Percentiles rank a stretch among this genome's conserved stretches.
These are phyloP conservation scores for Sarocladium kiliense DNA, from an alignment of 2,329 filamentous ascomycete genomes.

Conservation along the genomic window DNA sequence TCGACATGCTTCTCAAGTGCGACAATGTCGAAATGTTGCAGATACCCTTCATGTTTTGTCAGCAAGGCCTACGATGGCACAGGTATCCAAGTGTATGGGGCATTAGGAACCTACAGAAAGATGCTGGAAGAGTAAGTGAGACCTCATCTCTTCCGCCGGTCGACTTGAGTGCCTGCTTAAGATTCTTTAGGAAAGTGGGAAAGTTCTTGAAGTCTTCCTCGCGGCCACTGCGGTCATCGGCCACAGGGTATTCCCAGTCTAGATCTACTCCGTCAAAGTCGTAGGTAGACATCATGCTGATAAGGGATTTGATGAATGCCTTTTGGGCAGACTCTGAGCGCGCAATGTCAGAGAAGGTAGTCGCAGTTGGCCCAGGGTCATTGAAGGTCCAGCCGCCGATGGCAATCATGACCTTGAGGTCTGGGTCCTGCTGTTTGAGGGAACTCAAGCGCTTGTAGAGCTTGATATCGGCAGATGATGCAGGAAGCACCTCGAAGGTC, in stretches of 20 bases:
- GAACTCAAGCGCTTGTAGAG: not conserved
- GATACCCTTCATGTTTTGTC: slow-evolving; percentile 13
- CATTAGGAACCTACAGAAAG: no score
- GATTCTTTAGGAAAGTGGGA: slow-evolving; percentile 16
- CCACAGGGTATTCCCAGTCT: slow-evolving; percentile 26
- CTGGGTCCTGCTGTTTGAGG: slow-evolving; percentile 10
- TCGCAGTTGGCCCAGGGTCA: slow-evolving; percentile 25
- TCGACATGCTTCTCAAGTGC: slow-evolving; percentile 22
- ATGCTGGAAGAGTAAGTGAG: slow-evolving; percentile 7
- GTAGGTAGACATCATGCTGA: slow-evolving; percentile 19
- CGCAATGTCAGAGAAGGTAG: slow-evolving; percentile 19
- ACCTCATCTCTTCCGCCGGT: no score
- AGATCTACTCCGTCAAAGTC: slow-evolving; percentile 25
- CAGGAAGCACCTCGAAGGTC: slow-evolving; percentile 15
- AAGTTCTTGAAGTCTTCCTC: slow-evolving; percentile 20
- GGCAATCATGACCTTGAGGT: slow-evolving; percentile 12
- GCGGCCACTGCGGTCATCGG: slow-evolving; percentile 21
- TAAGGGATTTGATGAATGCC: slow-evolving; percentile 30
- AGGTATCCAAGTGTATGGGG: no score
- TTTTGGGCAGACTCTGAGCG: slow-evolving; percentile 17
- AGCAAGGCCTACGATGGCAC: no score
- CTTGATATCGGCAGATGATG: not conserved
- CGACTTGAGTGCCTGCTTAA: no score
- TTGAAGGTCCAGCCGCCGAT: slow-evolving; percentile 25
- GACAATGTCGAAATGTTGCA: slow-evolving; percentile 14